Percentiles rank a stretch among this genome's conserved stretches.
phyloP scores from a whole-genome alignment of 1,284 basidiomycete species.

The Mycosarcoma mackinlayi region DNA sequence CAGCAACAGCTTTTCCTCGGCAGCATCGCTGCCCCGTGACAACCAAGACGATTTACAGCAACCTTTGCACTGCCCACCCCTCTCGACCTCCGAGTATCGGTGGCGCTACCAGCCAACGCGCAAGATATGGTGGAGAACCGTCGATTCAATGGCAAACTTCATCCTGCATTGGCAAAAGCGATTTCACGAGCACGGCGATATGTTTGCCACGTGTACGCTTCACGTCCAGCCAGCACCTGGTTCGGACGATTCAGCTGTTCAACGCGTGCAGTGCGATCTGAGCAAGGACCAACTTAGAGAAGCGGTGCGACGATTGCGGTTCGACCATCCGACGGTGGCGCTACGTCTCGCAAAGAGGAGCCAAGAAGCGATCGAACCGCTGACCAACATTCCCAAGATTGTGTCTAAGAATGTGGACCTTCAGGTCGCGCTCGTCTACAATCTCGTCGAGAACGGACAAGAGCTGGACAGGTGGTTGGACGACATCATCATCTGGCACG shows the following conservation, averaged over 20 bases:
- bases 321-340: constrained; percentile 23
- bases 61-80: constrained; percentile 5
- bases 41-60: background rate
- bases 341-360: constrained; percentile 21
- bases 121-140: constrained; percentile 28
- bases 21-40: background rate
- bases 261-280: background rate
- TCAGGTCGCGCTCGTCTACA: constrained; percentile 42
- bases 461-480: constrained; percentile 35
- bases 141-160: constrained; percentile 49
- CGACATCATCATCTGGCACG: constrained; percentile 15
- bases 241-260: background rate
- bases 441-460: constrained; percentile 4
- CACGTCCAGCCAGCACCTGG: background rate
- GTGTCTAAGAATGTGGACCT: constrained; percentile 21
- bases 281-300: constrained; percentile 9
- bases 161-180: constrained; percentile 42
- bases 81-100: constrained; percentile 13
- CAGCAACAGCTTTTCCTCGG: background rate
- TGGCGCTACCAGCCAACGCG: constrained; percentile 8
- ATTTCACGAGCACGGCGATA: constrained; percentile 43
- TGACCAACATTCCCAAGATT: constrained; percentile 7
- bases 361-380: constrained; percentile 8
- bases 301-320: constrained; percentile 21
- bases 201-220: constrained; percentile 31